These are phyloP conservation scores for Calamus simplicifolius DNA, from an alignment of 176 grass and related monocot species.

Conservation along the genomic window DNA sequence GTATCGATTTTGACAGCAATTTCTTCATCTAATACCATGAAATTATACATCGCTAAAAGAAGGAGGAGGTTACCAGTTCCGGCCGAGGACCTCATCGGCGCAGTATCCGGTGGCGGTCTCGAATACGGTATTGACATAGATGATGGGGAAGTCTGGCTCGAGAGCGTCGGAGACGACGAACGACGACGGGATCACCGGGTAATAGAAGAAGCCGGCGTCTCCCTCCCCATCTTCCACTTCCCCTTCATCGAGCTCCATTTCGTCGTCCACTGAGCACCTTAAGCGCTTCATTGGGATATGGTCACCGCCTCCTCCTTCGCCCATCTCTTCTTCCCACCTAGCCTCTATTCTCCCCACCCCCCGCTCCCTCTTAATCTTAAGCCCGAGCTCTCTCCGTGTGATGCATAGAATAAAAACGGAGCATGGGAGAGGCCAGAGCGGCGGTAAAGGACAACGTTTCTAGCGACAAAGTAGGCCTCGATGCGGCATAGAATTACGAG, in stretches of 20 bases:
- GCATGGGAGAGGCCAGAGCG: too few species aligned
- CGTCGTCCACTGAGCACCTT: slow-evolving; percentile 32
- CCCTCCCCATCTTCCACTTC: slow-evolving; percentile 16
- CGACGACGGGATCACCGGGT: slow-evolving; percentile 33
- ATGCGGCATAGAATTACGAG: too few species aligned
- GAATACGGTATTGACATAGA: slow-evolving; percentile 97
- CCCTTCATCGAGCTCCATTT: slow-evolving; percentile 13
- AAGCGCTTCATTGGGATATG: slow-evolving; percentile 42
- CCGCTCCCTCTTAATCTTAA: background rate
- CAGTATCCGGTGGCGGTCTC: slow-evolving; percentile 90
- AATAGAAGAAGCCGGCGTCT: slow-evolving; percentile 13
- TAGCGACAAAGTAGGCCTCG: too few species aligned
- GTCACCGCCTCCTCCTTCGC: slow-evolving; percentile 21
- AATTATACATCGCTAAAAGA: too few species aligned
- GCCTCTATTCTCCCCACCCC: background rate
- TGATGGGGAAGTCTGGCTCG: slow-evolving; percentile 72
- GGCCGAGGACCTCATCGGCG: slow-evolving; percentile 90
- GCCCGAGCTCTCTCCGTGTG: slow-evolving; percentile 13
- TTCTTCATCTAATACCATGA: background rate
- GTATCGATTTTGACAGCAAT: too few species aligned
- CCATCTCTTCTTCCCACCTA: background rate
- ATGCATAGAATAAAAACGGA: too few species aligned
- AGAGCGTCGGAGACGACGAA: slow-evolving; percentile 82
- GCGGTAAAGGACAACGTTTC: too few species aligned
- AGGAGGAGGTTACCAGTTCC: slow-evolving; percentile 57